Evolutionary conservation across 176 grass and related monocot genomes (phyloP).

Genomic region (Hordeum vulgare): MorexV3_pseudomolecules_assembly NC_058524.1:522253948-522254447

Average conservation of each 20-base stretch:
- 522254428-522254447: no score
- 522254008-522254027: conserved; percentile 63
- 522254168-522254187: conserved; percentile 70
- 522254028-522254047: not conserved
- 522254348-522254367: conserved; percentile 77
- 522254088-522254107: conserved; percentile 60
- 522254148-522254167: conserved; percentile 81
- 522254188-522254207: not conserved
- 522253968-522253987: conserved; percentile 77
- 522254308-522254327: conserved; percentile 53
- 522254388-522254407: conserved; percentile 87
- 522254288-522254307: not conserved
- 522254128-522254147: conserved; percentile 96
- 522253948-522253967: no score
- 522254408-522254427: conserved; percentile 89
- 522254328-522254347: conserved; percentile 99
- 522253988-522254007: conserved; percentile 72
- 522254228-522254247: not conserved
- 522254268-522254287: not conserved
- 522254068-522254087: not conserved
- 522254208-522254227: not conserved
- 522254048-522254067: not conserved
- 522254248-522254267: not conserved
- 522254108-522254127: conserved; percentile 90
- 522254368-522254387: conserved; percentile 75